Base-by-base conservation (phyloP, 345 rosid genomes). In the Diplotaxis tenuifolia region DNA sequence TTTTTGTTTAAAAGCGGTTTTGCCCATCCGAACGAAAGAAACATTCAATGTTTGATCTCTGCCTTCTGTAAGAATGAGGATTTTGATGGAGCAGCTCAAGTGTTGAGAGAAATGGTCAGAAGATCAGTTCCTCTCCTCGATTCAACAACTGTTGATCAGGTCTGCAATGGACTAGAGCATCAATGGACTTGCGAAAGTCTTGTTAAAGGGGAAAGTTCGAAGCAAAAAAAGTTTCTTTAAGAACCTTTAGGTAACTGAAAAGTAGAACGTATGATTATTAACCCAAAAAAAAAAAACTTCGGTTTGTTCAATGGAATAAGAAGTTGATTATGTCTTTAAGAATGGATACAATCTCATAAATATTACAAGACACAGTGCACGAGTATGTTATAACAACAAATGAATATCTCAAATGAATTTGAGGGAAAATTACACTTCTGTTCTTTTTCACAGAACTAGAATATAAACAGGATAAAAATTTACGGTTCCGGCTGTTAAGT, bases 61-160 rank as follows among this genome's bases (percentile, higher is more conserved):
- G 74, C 87, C 7, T 89, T 86, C 62, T 84, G 84, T 70, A 71
- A 76, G 81, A 82, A 83, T 19, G 82, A 81, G 70, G 96, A 91
- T 78, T 83, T 82, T 58, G 94, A 86, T 62, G 91, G 89, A 73
- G 97, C 92, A 45, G 81, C 72, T 5, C 74, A 79, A 65, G 86
- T 93, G 55, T 62, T 86, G 7, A 66, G 61, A 62, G 92, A 91
- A 74, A 89, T 93, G 92, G 56, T 79, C 25, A 67, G 73, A 49
- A 84, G 86, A 70, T 83, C 80, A 58, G 55, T 86, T 73, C 56
- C 73, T 76, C 88, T n/a, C n/a, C n/a, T 89, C 47, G 78, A 74
- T 69, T 65, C 82, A 34, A 73, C 34, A 64, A 71, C 75, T 66
- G 58, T 87, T 50, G 67, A 72, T 3, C 77, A 84, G 65, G 74